Evolutionary conservation across 176 grass and related monocot genomes (phyloP).

Genomic region (Echinochloa phyllopogon): DNA sequence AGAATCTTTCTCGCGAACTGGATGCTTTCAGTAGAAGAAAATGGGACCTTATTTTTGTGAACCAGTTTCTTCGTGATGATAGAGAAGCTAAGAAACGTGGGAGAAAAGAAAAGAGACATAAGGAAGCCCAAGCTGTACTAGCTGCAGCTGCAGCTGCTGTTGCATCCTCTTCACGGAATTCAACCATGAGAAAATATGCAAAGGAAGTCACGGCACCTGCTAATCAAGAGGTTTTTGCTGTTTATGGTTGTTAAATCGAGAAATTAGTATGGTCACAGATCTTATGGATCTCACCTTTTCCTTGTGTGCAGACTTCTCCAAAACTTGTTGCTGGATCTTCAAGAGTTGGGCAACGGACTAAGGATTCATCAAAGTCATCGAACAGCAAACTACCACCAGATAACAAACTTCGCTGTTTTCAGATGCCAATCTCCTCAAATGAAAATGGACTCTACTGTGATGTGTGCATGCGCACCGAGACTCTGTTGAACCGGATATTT

Average conservation of each 20-base stretch:
- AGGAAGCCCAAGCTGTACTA: conserved; percentile 96
- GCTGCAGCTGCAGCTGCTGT: conserved; percentile 84
- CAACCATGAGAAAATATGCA: conserved; percentile 78
- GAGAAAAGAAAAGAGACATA: conserved; percentile 92
- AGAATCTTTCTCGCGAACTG: conserved; percentile 75
- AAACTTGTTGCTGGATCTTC: conserved; percentile 53
- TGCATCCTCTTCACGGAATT: conserved; percentile 79
- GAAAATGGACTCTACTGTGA: conserved; percentile 85
- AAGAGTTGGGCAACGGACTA: conserved; percentile 54
- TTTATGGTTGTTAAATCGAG: conserved; percentile 12
- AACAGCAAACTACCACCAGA: conserved; percentile 67
- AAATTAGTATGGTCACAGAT: background rate
- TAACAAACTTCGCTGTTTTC: conserved; percentile 64
- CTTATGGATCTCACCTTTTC: conserved; percentile 33
- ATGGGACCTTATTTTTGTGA: conserved; percentile 92
- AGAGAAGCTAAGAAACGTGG: conserved; percentile 97
- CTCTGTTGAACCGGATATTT: conserved; percentile 87
- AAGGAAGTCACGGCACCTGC: conserved; percentile 53
- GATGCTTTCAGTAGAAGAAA: conserved; percentile 74
- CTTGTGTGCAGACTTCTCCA: conserved; percentile 49
- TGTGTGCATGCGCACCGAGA: conserved; percentile 85
- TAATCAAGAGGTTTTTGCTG: conserved; percentile 68
- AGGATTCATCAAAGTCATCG: conserved; percentile 63
- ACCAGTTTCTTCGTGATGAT: conserved; percentile 92
- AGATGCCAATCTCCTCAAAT: conserved; percentile 80